Conservation (phyloP, 2,329 filamentous ascomycete species). For the Zymoseptoria tritici region DNA sequence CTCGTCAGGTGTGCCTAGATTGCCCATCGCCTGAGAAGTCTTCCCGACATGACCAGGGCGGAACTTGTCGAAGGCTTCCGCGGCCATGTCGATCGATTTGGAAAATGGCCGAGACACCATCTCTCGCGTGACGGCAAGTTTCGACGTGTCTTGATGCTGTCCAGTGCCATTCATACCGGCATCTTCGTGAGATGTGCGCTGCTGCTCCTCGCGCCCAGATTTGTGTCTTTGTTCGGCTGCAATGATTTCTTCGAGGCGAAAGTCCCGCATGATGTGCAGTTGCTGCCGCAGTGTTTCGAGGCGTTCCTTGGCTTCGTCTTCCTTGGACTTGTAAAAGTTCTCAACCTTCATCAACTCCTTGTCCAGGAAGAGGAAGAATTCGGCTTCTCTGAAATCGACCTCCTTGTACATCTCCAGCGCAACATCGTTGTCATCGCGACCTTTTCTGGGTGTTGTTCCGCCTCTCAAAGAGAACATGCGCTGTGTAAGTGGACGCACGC, state of each 20-base stretch:
- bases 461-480: conserved; percentile 20
- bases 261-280: conserved; percentile 85
- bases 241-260: conserved; percentile 65
- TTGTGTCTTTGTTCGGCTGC: conserved; percentile 33
- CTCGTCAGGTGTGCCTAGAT: conserved; percentile 32
- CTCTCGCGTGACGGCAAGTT: background rate
- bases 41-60: conserved; percentile 46
- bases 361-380: conserved; percentile 83
- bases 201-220: conserved; percentile 1
- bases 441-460: conserved; percentile 22
- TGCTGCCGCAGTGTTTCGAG: conserved; percentile 68
- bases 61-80: conserved; percentile 24
- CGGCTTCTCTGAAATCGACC: conserved; percentile 65
- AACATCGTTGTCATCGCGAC: conserved; percentile 34
- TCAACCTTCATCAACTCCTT: conserved; percentile 86
- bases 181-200: background rate
- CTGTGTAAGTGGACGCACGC: conserved; percentile 15
- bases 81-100: conserved; percentile 11
- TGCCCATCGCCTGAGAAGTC: conserved; percentile 43
- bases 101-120: conserved; percentile 8
- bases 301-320: conserved; percentile 71
- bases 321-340: conserved; percentile 78
- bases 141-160: background rate
- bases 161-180: background rate
- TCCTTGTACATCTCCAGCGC: conserved; percentile 53